Conservation (phyloP, 805 yeast species). For the Pichia deserticola region DNA sequence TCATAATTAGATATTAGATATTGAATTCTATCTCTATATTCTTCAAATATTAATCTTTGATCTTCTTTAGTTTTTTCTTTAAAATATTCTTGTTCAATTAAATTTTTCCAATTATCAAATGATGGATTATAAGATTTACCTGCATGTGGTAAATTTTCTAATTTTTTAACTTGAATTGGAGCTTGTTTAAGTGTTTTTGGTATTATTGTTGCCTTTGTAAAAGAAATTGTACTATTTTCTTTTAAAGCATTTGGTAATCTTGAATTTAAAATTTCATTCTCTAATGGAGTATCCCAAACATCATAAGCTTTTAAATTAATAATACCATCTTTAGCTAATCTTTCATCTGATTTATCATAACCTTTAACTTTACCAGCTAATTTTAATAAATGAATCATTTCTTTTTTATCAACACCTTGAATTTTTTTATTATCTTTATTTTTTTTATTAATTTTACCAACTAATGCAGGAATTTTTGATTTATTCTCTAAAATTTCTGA, state of each 20-base stretch:
- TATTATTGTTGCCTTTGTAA: slow-evolving; percentile 43
- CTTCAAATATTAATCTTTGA: slow-evolving; percentile 51
- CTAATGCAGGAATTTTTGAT: slow-evolving; percentile 70
- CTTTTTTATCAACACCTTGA: slow-evolving; percentile 59
- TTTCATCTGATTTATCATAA: slow-evolving; percentile 42
- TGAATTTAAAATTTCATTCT: slow-evolving; percentile 12
- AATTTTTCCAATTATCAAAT: slow-evolving; percentile 68
- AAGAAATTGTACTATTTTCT: slow-evolving; percentile 28
- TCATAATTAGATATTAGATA: slow-evolving; percentile 56
- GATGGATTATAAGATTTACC: slow-evolving; percentile 95
- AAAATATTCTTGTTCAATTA: slow-evolving; percentile 59
- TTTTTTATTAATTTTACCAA: slow-evolving; percentile 29
- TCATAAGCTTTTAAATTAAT: slow-evolving; percentile 47
- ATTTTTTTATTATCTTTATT: slow-evolving; percentile 17
- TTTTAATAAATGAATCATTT: slow-evolving; percentile 58
- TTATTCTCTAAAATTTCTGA: slow-evolving; percentile 62
- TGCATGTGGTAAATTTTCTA: slow-evolving; percentile 56
- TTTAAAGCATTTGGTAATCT: slow-evolving; percentile 34
- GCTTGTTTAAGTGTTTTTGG: slow-evolving; percentile 49
- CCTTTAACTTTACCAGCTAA: slow-evolving; percentile 68
- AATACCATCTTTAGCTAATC: slow-evolving; percentile 59
- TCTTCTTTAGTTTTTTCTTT: slow-evolving; percentile 63
- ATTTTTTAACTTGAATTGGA: slow-evolving; percentile 48
- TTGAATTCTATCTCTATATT: slow-evolving; percentile 56
- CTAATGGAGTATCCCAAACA: slow-evolving; percentile 48